These are phyloP conservation scores for Euclidium syriacum DNA, from an alignment of 345 rosid species.

Conservation along the genomic window DNA sequence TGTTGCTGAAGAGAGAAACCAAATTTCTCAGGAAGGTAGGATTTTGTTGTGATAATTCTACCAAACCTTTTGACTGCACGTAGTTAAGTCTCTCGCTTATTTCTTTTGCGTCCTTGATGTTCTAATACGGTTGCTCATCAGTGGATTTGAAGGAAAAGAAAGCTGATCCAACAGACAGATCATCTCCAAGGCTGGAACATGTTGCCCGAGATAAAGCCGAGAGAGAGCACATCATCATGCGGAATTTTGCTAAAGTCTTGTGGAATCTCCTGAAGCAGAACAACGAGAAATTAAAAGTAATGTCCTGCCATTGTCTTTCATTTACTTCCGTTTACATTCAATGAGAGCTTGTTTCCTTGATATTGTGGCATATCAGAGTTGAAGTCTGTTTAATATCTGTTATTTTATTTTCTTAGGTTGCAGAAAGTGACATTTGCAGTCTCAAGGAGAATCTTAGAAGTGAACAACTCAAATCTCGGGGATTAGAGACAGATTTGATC, in stretches of 20 bases:
- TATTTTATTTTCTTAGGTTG: constrained; percentile 38
- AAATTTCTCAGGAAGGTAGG: constrained; percentile 36
- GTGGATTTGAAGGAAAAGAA: constrained; percentile 26
- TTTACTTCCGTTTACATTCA: neutral
- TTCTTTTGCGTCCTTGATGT: neutral
- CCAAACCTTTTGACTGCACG: neutral
- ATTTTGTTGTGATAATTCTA: constrained; percentile 1
- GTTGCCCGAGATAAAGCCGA: constrained; percentile 31
- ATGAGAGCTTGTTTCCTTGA: neutral
- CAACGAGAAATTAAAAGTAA: constrained; percentile 66
- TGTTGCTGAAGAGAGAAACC: constrained; percentile 14
- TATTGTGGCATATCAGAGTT: neutral
- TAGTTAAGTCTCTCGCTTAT: neutral
- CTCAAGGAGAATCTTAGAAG: constrained; percentile 45
- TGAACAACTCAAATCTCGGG: constrained; percentile 45
- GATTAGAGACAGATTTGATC: constrained; percentile 49
- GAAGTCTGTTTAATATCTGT: neutral
- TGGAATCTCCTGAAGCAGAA: constrained; percentile 79
- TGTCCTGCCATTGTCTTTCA: neutral
- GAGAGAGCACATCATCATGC: constrained; percentile 47
- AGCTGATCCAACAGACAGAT: constrained; percentile 5
- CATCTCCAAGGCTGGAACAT: constrained; percentile 18
- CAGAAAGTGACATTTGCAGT: constrained; percentile 50
- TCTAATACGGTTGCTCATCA: constrained; percentile 17
- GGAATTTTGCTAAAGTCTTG: constrained; percentile 63